phyloP scores from a whole-genome alignment of 2,329 filamentous ascomycete species.

The Colletotrichum godetiae region DNA sequence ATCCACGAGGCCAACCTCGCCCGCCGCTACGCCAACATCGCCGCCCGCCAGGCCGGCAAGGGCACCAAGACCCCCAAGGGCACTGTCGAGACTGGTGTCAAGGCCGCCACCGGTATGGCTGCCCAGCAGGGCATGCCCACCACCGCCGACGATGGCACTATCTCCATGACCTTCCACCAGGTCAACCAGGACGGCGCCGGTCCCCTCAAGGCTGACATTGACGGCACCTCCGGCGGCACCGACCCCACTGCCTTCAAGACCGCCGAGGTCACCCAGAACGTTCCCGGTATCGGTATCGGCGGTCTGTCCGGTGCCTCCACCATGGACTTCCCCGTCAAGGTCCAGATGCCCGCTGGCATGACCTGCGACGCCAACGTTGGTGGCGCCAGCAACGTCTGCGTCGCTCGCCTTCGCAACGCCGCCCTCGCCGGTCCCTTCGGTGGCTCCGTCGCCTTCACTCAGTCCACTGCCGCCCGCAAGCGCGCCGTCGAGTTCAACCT shows the following conservation, averaged over 20 bases:
- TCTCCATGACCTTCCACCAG: slow-evolving; percentile 75
- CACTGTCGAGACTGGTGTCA: slow-evolving; percentile 62
- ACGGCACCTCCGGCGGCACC: slow-evolving; percentile 71
- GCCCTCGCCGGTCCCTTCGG: slow-evolving; percentile 74
- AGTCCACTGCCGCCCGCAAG: slow-evolving; percentile 69
- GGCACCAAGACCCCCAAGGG: slow-evolving; percentile 37
- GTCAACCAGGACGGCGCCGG: slow-evolving; percentile 79
- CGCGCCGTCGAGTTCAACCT: slow-evolving; percentile 66
- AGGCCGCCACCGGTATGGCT: slow-evolving; percentile 64
- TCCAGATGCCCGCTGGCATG: slow-evolving; percentile 75
- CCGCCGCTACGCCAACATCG: slow-evolving; percentile 25
- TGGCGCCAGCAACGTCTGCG: slow-evolving; percentile 70
- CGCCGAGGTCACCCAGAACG: slow-evolving; percentile 69
- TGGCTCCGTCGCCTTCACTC: slow-evolving; percentile 73
- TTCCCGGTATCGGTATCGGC: slow-evolving; percentile 66
- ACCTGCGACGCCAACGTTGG: slow-evolving; percentile 70
- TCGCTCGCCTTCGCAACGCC: slow-evolving; percentile 72
- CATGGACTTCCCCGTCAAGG: slow-evolving; percentile 72
- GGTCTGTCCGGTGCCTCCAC: slow-evolving; percentile 69
- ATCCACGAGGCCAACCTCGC: slow-evolving; percentile 56
- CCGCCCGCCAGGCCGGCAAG: slow-evolving; percentile 30
- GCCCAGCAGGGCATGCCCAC: slow-evolving; percentile 76
- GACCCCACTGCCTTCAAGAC: slow-evolving; percentile 69
- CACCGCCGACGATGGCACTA: slow-evolving; percentile 73
- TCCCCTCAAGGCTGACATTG: slow-evolving; percentile 68